phyloP scores from a whole-genome alignment of 441 rosid genomes.

The Brassica balearica region DNA sequence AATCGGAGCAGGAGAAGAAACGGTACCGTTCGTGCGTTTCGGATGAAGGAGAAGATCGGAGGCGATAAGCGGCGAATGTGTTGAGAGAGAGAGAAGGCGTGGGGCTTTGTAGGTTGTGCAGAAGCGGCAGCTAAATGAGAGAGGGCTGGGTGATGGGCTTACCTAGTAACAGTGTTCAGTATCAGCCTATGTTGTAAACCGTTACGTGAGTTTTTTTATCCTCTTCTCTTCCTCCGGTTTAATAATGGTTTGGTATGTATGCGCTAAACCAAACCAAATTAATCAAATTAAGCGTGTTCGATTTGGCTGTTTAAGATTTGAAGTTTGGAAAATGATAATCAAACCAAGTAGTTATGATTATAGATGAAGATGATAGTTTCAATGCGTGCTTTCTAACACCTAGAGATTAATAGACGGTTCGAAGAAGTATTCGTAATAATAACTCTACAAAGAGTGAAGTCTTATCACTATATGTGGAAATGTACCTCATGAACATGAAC shows the following conservation, averaged over 20 bases:
- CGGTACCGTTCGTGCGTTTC: conserved; percentile 12
- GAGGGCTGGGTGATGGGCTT: no score
- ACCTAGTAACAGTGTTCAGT: no score
- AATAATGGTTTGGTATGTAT: no score
- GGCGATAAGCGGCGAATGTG: no score
- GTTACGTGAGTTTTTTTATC: no score
- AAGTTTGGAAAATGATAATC: neutral
- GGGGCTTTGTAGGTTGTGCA: neutral
- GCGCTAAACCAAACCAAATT: neutral
- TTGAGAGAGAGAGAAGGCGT: conserved; percentile 18
- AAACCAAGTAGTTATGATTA: neutral
- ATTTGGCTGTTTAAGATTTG: neutral
- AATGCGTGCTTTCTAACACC: neutral
- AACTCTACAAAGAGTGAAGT: neutral
- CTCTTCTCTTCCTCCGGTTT: no score
- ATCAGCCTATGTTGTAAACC: no score
- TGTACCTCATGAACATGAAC: neutral
- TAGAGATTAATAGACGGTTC: neutral
- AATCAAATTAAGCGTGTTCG: neutral
- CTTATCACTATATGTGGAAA: neutral
- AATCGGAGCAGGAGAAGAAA: conserved; percentile 29
- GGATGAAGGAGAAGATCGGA: neutral
- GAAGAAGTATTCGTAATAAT: neutral
- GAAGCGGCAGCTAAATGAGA: no score
- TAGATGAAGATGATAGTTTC: no score